Evolutionary conservation across 306 rosid genomes (phyloP).

Genomic region (Cyamopsis tetragonoloba): DNA sequence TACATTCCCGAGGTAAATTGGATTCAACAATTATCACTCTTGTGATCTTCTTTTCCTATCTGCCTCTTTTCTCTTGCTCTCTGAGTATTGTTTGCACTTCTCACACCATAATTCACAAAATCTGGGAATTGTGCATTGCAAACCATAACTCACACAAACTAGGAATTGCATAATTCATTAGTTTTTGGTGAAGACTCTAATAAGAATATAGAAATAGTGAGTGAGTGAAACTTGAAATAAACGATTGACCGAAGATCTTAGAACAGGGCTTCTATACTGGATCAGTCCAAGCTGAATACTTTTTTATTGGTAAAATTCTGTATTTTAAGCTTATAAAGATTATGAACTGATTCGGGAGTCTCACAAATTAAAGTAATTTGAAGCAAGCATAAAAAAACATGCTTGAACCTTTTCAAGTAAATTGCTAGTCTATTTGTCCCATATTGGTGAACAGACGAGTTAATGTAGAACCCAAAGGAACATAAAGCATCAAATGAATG

Average conservation of each 20-base stretch:
- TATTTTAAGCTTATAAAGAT: not conserved
- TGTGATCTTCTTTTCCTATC: not conserved
- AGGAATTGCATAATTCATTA: not conserved
- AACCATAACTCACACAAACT: not conserved
- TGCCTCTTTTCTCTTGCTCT: not conserved
- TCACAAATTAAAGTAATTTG: not conserved
- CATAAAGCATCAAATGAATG: not conserved
- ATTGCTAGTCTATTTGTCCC: not conserved
- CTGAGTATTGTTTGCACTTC: conserved; percentile 7
- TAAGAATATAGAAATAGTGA: no score
- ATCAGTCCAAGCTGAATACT: not conserved
- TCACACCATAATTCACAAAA: not conserved
- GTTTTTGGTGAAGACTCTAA: not conserved
- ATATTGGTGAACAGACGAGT: not conserved
- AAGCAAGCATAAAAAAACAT: not conserved
- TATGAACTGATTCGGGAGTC: not conserved
- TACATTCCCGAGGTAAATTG: conserved; percentile 88
- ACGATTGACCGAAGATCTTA: not conserved
- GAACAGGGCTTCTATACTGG: conserved; percentile 1
- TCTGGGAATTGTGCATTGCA: not conserved
- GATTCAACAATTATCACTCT: conserved; percentile 4
- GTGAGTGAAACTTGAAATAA: not conserved
- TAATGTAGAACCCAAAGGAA: not conserved
- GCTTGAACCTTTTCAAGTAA: not conserved
- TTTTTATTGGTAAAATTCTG: not conserved